A percentile compares a stretch with the other conserved stretches of the same genome.
Conservation (phyloP, 441 rosid species). For the Populus hybrid region DNA sequence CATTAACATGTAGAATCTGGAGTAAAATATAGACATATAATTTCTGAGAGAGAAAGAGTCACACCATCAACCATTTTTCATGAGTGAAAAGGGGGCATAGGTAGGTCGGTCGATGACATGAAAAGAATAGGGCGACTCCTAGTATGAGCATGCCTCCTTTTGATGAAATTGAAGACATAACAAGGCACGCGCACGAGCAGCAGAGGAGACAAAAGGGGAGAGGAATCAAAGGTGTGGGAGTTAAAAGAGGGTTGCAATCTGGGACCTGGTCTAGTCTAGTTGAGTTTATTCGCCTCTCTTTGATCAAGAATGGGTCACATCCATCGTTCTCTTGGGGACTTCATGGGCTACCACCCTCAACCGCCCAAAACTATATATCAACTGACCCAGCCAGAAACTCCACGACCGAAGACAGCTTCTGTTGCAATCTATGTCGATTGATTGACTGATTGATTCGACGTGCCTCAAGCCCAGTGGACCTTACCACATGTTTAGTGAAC, state of each 20-base stretch:
- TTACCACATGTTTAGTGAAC: slow-evolving; percentile 26
- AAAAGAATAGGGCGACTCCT: slow-evolving; percentile 22
- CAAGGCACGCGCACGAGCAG: slow-evolving; percentile 20
- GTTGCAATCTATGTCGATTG: slow-evolving; percentile 14
- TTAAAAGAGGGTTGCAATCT: slow-evolving; percentile 4
- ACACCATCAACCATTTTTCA: no score
- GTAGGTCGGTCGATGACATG: slow-evolving; percentile 5
- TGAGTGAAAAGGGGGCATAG: no score
- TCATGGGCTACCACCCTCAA: slow-evolving; percentile 26
- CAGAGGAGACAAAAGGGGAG: background rate
- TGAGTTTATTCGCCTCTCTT: background rate
- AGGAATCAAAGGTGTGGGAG: background rate
- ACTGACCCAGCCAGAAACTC: slow-evolving; percentile 22
- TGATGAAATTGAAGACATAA: background rate
- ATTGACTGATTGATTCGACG: slow-evolving; percentile 32
- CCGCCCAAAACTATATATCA: slow-evolving; percentile 37
- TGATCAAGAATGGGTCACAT: slow-evolving; percentile 17
- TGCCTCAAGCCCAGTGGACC: slow-evolving; percentile 12
- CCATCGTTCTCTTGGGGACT: slow-evolving; percentile 5
- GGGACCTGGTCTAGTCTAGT: slow-evolving; percentile 3
- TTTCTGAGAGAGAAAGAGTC: no score
- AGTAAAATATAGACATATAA: no score
- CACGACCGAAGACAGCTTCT: slow-evolving; percentile 25
- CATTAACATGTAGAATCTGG: no score
- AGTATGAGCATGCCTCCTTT: slow-evolving; percentile 11